Conservation (phyloP, 192 early-diverging fungal species). For the Coemansia reversa region DNA sequence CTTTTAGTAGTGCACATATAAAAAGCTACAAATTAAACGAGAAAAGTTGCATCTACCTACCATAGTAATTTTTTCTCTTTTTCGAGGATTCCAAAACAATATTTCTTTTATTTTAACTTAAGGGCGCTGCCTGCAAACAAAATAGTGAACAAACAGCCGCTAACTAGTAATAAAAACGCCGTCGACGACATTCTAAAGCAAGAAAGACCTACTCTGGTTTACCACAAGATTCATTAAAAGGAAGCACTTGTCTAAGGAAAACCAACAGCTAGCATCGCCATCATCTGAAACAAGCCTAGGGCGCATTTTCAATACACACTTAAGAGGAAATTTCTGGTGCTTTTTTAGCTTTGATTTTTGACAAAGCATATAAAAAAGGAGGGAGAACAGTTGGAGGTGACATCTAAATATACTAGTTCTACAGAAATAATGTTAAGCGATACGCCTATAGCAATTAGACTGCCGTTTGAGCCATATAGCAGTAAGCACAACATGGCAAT, state of each 20-base stretch:
- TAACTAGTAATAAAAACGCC: too few relatives aligned
- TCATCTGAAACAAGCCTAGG: not conserved
- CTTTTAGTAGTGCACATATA: not conserved
- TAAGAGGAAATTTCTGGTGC: conserved; percentile 1
- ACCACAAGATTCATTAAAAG: too few relatives aligned
- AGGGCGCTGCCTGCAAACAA: too few relatives aligned
- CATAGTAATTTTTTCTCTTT: conserved; percentile 13
- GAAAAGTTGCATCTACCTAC: not conserved
- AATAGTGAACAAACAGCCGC: too few relatives aligned
- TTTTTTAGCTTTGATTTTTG: conserved; percentile 1
- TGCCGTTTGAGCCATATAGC: conserved; percentile 44
- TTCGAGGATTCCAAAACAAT: too few relatives aligned
- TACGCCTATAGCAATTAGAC: conserved; percentile 25
- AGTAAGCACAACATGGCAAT: conserved; percentile 26
- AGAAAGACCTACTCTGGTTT: too few relatives aligned
- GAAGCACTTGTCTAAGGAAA: too few relatives aligned
- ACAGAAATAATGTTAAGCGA: conserved; percentile 40
- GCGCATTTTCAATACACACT: not conserved
- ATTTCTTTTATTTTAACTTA: too few relatives aligned
- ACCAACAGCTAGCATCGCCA: not conserved
- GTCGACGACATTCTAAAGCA: too few relatives aligned
- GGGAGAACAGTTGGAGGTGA: not conserved
- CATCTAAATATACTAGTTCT: not conserved
- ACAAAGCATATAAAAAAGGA: too few relatives aligned
- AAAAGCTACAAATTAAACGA: not conserved